Conservation (phyloP, 257 asterid genomes). For the Nicotiana tomentosiformis region DNA sequence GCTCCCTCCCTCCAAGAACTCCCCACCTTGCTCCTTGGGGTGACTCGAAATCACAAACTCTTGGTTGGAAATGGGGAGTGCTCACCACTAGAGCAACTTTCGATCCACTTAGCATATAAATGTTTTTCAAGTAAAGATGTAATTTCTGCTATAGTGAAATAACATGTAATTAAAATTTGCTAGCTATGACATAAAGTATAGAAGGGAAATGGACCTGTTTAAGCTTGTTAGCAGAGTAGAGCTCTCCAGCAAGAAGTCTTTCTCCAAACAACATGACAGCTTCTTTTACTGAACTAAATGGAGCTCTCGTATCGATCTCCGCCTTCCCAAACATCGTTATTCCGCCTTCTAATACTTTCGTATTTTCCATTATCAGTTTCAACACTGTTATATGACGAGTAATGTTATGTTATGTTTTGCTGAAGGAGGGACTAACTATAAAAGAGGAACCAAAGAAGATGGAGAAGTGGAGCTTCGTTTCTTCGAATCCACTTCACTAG, state of each 20-base stretch:
- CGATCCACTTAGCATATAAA: too few species aligned
- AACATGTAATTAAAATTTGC: too few species aligned
- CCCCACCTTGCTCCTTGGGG: too few species aligned
- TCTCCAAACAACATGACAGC: constrained; percentile 77
- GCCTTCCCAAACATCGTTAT: constrained; percentile 25
- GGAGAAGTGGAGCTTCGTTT: constrained; percentile 54
- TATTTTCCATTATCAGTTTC: constrained; percentile 18
- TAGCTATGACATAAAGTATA: too few species aligned
- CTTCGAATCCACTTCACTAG: constrained; percentile 83
- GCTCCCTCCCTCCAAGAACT: too few species aligned
- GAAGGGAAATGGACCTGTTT: constrained; percentile 33
- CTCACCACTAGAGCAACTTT: too few species aligned
- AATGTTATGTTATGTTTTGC: not conserved
- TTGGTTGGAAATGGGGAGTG: too few species aligned
- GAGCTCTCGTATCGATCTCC: constrained; percentile 83
- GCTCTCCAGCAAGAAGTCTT: constrained; percentile 60
- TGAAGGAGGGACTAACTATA: constrained; percentile 1
- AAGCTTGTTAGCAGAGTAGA: constrained; percentile 48
- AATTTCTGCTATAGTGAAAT: too few species aligned
- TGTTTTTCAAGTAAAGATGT: too few species aligned
- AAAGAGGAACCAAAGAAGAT: constrained; percentile 1
- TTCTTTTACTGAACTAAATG: constrained; percentile 79
- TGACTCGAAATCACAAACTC: too few species aligned
- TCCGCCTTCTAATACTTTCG: constrained; percentile 7
- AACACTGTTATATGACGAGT: not conserved